Conservation (phyloP, 306 rosid genomes). For the Herpetospermum pedunculosum region DNA sequence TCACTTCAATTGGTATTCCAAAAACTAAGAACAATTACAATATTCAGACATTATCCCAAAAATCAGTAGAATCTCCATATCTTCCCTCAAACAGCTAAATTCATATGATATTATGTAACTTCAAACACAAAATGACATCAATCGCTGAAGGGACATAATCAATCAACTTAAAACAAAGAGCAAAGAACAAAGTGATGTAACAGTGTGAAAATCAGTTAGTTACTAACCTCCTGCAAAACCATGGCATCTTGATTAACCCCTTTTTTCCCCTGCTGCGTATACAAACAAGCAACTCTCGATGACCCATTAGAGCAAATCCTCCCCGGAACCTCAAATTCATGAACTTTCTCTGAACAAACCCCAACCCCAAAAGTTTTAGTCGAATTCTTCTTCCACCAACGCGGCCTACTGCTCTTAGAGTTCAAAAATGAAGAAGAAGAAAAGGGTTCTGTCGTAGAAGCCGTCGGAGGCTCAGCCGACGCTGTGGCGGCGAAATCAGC, state of each 20-base stretch:
- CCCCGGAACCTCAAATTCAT: conserved; percentile 25
- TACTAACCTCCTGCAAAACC: conserved; percentile 38
- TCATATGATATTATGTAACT: neutral
- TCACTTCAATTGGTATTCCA: neutral
- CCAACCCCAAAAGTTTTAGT: neutral
- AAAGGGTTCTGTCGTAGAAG: neutral
- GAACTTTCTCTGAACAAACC: conserved; percentile 12
- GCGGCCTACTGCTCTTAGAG: neutral
- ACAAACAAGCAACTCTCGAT: conserved; percentile 30
- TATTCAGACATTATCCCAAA: neutral
- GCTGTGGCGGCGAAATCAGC: neutral
- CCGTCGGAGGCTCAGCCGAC: neutral
- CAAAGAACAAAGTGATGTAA: neutral
- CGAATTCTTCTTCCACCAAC: conserved; percentile 12
- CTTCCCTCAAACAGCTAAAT: neutral
- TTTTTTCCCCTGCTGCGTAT: conserved; percentile 46
- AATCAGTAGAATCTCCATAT: neutral
- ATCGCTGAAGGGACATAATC: neutral
- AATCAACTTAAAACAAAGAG: neutral
- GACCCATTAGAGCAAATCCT: conserved; percentile 22
- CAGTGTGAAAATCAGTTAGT: neutral
- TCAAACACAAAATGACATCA: neutral
- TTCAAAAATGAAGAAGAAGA: neutral
- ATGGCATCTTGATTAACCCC: conserved; percentile 51
- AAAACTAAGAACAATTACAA: neutral